These are phyloP conservation scores for Ceratocystis diversiconidia DNA, from an alignment of 2,329 filamentous ascomycete genomes.

Conservation along the genomic window DNA sequence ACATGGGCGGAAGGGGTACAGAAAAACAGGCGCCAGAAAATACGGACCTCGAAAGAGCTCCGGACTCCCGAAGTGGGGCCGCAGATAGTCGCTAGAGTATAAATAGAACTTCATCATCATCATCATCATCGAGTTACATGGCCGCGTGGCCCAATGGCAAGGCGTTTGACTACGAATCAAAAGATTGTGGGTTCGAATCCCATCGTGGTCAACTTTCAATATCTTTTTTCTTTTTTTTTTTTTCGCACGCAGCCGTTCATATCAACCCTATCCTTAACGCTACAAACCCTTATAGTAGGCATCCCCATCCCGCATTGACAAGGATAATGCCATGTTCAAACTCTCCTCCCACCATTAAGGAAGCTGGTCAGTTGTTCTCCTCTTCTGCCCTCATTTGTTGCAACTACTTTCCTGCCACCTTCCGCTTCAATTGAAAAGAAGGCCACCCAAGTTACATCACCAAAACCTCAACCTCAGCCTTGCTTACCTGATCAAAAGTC, in stretches of 20 bases:
- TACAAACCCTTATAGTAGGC: neutral
- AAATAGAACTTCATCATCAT: too few relatives aligned
- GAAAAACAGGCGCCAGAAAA: too few relatives aligned
- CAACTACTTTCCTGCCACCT: neutral
- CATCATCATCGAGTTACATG: neutral
- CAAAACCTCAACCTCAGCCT: neutral
- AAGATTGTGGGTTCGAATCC: constrained; percentile 17
- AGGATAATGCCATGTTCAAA: neutral
- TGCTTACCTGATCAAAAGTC: neutral
- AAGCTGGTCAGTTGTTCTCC: neutral
- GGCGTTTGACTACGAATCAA: constrained; percentile 17
- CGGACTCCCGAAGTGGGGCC: too few relatives aligned
- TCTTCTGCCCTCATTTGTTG: neutral
- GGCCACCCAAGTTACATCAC: neutral
- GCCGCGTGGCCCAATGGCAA: constrained; percentile 17
- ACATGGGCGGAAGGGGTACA: too few relatives aligned
- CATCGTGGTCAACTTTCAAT: neutral
- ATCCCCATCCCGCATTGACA: neutral
- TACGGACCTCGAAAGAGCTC: too few relatives aligned
- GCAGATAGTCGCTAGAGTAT: too few relatives aligned
- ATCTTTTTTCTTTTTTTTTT: neutral
- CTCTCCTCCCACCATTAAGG: neutral
- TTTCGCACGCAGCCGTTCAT: neutral
- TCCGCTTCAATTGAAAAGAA: neutral
- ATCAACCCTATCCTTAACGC: neutral